Conservation (phyloP, 2,329 filamentous ascomycete genomes). For the Ophiostoma australiae region DNA sequence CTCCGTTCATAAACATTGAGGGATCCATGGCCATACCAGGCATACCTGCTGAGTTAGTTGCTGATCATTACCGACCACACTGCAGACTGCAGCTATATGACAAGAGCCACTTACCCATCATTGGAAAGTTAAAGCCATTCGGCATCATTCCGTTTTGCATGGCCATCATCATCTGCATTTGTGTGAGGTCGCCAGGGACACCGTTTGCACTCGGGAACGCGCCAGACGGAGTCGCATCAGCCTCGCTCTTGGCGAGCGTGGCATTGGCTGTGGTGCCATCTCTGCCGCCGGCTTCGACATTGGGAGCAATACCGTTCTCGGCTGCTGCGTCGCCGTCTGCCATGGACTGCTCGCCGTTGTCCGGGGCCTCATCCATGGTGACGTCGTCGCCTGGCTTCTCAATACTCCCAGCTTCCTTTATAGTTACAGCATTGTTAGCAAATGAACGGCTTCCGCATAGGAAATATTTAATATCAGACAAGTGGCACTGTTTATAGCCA, state of each 20-base stretch:
- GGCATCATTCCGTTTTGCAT: constrained; percentile 64
- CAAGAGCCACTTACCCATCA: constrained; percentile 72
- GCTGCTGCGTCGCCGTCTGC: constrained; percentile 28
- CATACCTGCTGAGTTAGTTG: not conserved
- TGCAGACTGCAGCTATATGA: too few relatives aligned
- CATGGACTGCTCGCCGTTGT: constrained; percentile 22
- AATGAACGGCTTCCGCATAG: not conserved
- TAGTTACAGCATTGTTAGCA: constrained; percentile 10
- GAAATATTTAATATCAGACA: not conserved
- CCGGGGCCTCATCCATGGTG: not conserved
- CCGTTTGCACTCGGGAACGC: constrained; percentile 20
- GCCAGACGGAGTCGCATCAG: constrained; percentile 27
- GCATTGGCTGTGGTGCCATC: not conserved
- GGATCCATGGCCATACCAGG: constrained; percentile 76
- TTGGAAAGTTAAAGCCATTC: constrained; percentile 55
- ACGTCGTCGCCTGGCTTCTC: constrained; percentile 1
- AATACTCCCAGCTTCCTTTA: not conserved
- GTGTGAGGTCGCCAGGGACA: constrained; percentile 60
- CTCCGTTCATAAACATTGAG: constrained; percentile 74
- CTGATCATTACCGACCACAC: too few relatives aligned
- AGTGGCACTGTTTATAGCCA: not conserved
- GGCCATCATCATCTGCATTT: constrained; percentile 77
- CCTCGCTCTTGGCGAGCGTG: constrained; percentile 22
- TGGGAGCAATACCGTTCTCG: constrained; percentile 35
- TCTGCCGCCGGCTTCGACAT: constrained; percentile 28